These are phyloP conservation scores for Capronia americana DNA, from an alignment of 2,329 filamentous ascomycete genomes.

Conservation along the genomic window DNA sequence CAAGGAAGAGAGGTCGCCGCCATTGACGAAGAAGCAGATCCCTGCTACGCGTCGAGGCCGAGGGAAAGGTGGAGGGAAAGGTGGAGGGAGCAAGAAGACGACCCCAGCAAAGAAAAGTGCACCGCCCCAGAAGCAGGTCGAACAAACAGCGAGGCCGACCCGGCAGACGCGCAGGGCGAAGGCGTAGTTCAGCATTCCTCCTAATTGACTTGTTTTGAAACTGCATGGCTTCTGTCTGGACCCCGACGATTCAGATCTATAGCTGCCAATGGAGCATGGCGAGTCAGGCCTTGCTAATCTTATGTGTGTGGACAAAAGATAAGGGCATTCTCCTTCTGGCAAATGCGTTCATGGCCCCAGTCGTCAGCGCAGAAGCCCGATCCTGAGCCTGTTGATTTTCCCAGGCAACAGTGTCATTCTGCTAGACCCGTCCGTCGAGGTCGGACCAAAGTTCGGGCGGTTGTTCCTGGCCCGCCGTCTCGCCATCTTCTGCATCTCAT, in stretches of 20 bases:
- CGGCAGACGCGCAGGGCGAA: constrained; percentile 29
- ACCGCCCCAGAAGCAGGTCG: constrained; percentile 10
- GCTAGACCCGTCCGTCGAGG: not conserved
- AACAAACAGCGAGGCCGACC: constrained; percentile 18
- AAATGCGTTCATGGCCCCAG: not conserved
- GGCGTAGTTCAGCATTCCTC: constrained; percentile 3
- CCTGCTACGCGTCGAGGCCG: constrained; percentile 8
- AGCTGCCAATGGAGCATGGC: not conserved
- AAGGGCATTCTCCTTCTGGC: not conserved
- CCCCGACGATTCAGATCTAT: not conserved
- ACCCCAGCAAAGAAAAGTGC: constrained; percentile 2
- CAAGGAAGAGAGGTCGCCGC: constrained; percentile 15
- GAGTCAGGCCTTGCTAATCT: not conserved
- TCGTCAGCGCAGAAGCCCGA: no score
- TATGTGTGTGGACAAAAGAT: not conserved
- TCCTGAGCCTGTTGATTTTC: not conserved
- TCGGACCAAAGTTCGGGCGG: constrained; percentile 17
- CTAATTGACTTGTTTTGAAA: not conserved
- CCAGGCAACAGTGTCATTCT: not conserved
- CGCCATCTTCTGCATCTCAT: not conserved
- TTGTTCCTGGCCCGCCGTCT: not conserved
- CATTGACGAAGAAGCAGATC: constrained; percentile 21
- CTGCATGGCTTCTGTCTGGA: not conserved
- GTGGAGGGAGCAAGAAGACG: constrained; percentile 13
- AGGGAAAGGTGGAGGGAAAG: constrained; percentile 11